Percentiles rank a stretch among this genome's conserved stretches.
phyloP scores from a whole-genome alignment of 1,284 basidiomycete genomes.

The Phaffia rhodozyma region DNA sequence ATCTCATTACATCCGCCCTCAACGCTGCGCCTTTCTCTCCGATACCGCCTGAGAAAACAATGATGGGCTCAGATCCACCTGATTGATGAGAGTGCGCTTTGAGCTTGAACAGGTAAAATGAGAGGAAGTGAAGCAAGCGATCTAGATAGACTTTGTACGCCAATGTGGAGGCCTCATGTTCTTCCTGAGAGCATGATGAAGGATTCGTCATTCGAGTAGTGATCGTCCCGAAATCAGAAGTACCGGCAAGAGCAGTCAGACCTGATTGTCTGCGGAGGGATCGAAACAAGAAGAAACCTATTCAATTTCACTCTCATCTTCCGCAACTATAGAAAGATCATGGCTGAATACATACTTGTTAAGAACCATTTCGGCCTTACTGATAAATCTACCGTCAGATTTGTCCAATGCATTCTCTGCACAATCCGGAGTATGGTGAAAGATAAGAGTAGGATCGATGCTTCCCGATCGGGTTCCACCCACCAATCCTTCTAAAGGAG shows the following conservation, averaged over 20 bases:
- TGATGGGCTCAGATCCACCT: constrained; percentile 47
- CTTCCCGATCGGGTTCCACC: constrained; percentile 74
- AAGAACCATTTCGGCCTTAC: constrained; percentile 62
- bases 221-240: constrained; percentile 59
- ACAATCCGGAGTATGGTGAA: constrained; percentile 63
- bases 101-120: constrained; percentile 61
- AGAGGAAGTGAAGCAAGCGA: constrained; percentile 56
- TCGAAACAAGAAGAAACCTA: neutral
- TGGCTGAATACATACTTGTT: constrained; percentile 43
- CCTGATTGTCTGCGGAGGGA: constrained; percentile 44
- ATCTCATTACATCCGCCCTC: constrained; percentile 45
- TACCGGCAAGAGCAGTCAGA: constrained; percentile 54
- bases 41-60: constrained; percentile 77
- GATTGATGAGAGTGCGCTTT: constrained; percentile 32
- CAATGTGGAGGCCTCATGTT: constrained; percentile 37
- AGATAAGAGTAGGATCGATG: constrained; percentile 71
- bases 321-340: neutral
- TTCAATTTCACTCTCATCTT: neutral
- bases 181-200: constrained; percentile 27
- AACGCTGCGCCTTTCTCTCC: constrained; percentile 59
- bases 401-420: constrained; percentile 36
- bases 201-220: constrained; percentile 34
- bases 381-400: constrained; percentile 45
- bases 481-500: constrained; percentile 47
- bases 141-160: constrained; percentile 67